Evolutionary conservation across 2,329 filamentous ascomycete genomes (phyloP), one percentile per base, ranked within the genome.

Genomic region (Trichoderma atroviride): DNA sequence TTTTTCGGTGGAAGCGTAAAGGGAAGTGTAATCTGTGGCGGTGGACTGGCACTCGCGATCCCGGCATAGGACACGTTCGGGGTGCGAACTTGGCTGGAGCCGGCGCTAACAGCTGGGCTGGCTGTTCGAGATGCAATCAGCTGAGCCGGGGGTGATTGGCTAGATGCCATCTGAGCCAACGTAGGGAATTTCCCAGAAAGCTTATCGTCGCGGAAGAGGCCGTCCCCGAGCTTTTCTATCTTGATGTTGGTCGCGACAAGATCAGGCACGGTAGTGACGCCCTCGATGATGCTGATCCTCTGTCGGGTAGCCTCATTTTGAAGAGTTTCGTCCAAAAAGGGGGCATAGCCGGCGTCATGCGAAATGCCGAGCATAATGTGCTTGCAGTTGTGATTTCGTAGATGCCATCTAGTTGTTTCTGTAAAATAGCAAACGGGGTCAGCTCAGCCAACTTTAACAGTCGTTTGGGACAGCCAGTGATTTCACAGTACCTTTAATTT

Each of bases 311-410:
- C 73, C 13, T 83, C 78, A 47, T 87, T 83, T 56, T 80, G 79
- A 29, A 85, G 78, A 4, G 89, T 78, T 70, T 87, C 84, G 73
- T 87, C 84, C 24, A 91, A 77, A 72, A 89, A 87, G 10, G 87
- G 83, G 5, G 86, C 86, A 73, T 90, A 90, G 9, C 84, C 84
- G 31, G 86, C 81, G 74, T 90, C 87, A 73, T 89, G 88, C 2
- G 87, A 89, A 62, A 89, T 83, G 57, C 88, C 89, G 43, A 91
- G 80, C 40, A 90, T 77, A 59, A 91, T 81, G 72, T 88, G 85
- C 74, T 85, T 87, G 81, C 88, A 91, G 74, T 88, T 89, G 71
- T 83, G 78, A 71, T 89, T 89, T 72, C 82, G 81, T 58, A 90
- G 78, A 76, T 91, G 84, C 83, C 87, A 89, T 58, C 81, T 79